phyloP scores from a whole-genome alignment of 2,329 filamentous ascomycete genomes.

The Cytospora schulzeri region DNA sequence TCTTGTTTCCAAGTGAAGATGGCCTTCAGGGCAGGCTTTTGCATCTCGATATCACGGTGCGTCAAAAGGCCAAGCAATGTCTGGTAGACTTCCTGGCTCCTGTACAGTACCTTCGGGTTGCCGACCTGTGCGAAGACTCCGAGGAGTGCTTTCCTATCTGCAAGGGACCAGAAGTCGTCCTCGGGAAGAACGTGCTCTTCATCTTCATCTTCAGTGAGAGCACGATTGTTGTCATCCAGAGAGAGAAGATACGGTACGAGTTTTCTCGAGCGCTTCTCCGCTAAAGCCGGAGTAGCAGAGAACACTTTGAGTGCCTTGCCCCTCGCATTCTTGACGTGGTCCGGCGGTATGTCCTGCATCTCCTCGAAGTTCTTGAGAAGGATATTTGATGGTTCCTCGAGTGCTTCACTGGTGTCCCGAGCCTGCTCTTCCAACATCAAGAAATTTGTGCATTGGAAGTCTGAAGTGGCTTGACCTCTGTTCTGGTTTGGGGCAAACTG shows the following conservation, averaged over 20 bases:
- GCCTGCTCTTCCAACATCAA: slow-evolving; percentile 58
- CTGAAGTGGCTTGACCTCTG: slow-evolving; percentile 53
- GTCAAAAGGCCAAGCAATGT: slow-evolving; percentile 75
- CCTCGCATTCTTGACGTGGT: slow-evolving; percentile 60
- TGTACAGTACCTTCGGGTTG: slow-evolving; percentile 84
- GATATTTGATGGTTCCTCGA: slow-evolving; percentile 56
- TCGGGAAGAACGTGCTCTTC: slow-evolving; percentile 45
- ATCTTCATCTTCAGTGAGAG: slow-evolving; percentile 40
- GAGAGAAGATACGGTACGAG: slow-evolving; percentile 84
- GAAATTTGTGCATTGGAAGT: slow-evolving; percentile 85
- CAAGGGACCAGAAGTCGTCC: slow-evolving; percentile 63
- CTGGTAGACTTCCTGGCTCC: slow-evolving; percentile 72
- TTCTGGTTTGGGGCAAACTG: slow-evolving; percentile 37
- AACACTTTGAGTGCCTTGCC: slow-evolving; percentile 81
- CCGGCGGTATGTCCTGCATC: slow-evolving; percentile 58
- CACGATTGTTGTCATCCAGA: slow-evolving; percentile 66
- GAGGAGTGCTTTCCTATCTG: slow-evolving; percentile 83
- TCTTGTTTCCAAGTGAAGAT: slow-evolving; percentile 88
- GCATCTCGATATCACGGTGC: slow-evolving; percentile 89
- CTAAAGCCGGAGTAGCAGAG: slow-evolving; percentile 70
- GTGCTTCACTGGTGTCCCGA: slow-evolving; percentile 52
- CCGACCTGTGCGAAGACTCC: slow-evolving; percentile 80
- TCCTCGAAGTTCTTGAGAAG: slow-evolving; percentile 67
- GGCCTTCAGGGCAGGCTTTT: slow-evolving; percentile 81
- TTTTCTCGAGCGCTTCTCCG: slow-evolving; percentile 82